These are phyloP conservation scores for Lactarius sp. DNA, from an alignment of 768 basidiomycete genomes.

Conservation along the genomic window DNA sequence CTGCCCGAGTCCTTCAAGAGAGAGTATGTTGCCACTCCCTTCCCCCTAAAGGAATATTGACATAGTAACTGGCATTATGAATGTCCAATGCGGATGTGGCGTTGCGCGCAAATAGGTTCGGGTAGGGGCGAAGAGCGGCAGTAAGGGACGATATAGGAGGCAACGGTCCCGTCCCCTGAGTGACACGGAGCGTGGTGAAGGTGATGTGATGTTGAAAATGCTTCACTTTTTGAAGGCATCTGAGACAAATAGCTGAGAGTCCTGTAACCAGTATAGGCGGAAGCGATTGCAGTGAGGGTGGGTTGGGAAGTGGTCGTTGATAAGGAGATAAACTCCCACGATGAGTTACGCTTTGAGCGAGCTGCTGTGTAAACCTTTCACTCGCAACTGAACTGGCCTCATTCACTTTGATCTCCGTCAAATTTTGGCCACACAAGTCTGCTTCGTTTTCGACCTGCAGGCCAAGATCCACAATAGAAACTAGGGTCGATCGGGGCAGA, in stretches of 20 bases:
- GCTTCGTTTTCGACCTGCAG: constrained; percentile 2
- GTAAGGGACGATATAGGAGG: not conserved
- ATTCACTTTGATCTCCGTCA: not conserved
- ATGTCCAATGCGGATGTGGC: not conserved
- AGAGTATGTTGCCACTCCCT: too few relatives aligned
- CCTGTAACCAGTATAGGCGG: too few relatives aligned
- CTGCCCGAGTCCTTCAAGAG: too few relatives aligned
- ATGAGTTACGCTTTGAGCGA: not conserved
- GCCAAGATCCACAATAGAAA: constrained; percentile 12
- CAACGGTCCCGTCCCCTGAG: not conserved
- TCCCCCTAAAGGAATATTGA: not conserved
- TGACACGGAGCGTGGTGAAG: not conserved
- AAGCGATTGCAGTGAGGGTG: too few relatives aligned
- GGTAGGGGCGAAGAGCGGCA: not conserved
- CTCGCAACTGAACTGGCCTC: not conserved
- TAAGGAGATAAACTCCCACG: constrained; percentile 8
- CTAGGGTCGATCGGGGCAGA: constrained; percentile 18
- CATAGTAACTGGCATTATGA: not conserved
- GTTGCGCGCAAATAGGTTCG: not conserved
- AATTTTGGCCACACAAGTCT: constrained; percentile 12
- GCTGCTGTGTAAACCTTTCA: constrained; percentile 1
- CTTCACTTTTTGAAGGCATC: too few relatives aligned
- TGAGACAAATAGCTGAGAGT: too few relatives aligned
- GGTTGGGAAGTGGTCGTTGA: not conserved
- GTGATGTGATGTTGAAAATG: not conserved